phyloP scores from a whole-genome alignment of 164 flowering plant species.

The Vitis amurensis region DNA sequence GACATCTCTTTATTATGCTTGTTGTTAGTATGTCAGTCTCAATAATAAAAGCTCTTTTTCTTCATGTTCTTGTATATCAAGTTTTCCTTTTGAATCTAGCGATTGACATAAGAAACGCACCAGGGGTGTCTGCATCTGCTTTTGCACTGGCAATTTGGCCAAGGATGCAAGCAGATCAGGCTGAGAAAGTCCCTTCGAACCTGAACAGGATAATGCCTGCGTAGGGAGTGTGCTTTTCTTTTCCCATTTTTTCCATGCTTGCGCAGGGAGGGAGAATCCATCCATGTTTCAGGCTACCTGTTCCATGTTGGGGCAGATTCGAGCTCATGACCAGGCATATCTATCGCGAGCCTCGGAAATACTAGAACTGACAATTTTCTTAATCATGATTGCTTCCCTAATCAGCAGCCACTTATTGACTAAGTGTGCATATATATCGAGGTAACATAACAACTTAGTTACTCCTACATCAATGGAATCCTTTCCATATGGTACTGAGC shows the following conservation, averaged over 20 bases:
- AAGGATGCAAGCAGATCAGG: constrained; percentile 45
- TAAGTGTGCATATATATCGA: too few species aligned
- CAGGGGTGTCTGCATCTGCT: constrained; percentile 92
- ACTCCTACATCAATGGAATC: too few species aligned
- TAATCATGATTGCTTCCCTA: too few species aligned
- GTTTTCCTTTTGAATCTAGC: constrained; percentile 7
- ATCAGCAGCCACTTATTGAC: too few species aligned
- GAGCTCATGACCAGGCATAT: constrained; percentile 18
- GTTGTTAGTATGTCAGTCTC: constrained; percentile 9
- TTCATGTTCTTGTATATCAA: constrained; percentile 1
- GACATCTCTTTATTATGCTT: constrained; percentile 19
- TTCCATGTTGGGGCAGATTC: constrained; percentile 24
- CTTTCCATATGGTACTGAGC: too few species aligned
- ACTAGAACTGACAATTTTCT: not conserved
- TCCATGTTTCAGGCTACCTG: constrained; percentile 32
- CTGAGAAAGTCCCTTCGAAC: constrained; percentile 99
- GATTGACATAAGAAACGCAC: constrained; percentile 72
- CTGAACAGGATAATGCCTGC: constrained; percentile 99
- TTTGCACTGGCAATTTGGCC: constrained; percentile 27
- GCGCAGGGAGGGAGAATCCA: constrained; percentile 45
- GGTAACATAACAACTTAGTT: too few species aligned
- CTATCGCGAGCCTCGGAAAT: constrained; percentile 7
- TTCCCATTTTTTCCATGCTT: constrained; percentile 41
- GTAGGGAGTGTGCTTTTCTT: constrained; percentile 96
- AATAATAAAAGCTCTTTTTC: constrained; percentile 25